A percentile compares a stretch with the other conserved stretches of the same genome.
These are phyloP conservation scores for Xylaria sp. DNA, from an alignment of 2,329 filamentous ascomycete genomes.

Conservation along the genomic window DNA sequence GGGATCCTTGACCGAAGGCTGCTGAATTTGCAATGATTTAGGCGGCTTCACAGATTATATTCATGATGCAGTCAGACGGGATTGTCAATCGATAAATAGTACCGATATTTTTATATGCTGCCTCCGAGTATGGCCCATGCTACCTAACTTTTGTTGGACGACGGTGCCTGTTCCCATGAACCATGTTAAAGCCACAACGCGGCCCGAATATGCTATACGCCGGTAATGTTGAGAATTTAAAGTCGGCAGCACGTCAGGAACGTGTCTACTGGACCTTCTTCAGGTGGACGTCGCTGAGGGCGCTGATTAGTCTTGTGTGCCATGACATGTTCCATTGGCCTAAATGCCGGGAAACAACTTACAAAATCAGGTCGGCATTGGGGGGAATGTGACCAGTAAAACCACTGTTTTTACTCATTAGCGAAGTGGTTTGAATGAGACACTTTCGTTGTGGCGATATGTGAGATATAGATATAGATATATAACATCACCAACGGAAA, in stretches of 20 bases:
- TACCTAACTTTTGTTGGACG: conserved; percentile 13
- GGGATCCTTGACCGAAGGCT: background rate
- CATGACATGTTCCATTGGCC: background rate
- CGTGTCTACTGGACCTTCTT: conserved; percentile 43
- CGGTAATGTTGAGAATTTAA: conserved; percentile 15
- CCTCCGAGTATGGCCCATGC: background rate
- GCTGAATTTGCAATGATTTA: background rate
- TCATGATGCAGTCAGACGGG: background rate
- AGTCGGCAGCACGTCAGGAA: conserved; percentile 11
- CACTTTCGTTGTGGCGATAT: background rate
- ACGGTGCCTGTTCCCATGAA: conserved; percentile 5
- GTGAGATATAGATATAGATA: background rate
- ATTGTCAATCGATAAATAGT: background rate
- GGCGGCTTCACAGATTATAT: background rate
- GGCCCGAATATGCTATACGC: conserved; percentile 11
- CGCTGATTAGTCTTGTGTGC: conserved; percentile 14
- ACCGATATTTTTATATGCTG: conserved; percentile 7
- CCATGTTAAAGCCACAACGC: background rate
- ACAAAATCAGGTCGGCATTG: conserved; percentile 50
- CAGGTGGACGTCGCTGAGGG: conserved; percentile 44
- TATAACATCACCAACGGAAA: background rate
- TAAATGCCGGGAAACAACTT: conserved; percentile 31
- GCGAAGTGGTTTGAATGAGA: background rate
- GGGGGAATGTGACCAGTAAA: conserved; percentile 43
- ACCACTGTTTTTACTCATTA: conserved; percentile 32